Conservation (phyloP, 495 filamentous ascomycete genomes). For the Talaromyces thailandensis region DNA sequence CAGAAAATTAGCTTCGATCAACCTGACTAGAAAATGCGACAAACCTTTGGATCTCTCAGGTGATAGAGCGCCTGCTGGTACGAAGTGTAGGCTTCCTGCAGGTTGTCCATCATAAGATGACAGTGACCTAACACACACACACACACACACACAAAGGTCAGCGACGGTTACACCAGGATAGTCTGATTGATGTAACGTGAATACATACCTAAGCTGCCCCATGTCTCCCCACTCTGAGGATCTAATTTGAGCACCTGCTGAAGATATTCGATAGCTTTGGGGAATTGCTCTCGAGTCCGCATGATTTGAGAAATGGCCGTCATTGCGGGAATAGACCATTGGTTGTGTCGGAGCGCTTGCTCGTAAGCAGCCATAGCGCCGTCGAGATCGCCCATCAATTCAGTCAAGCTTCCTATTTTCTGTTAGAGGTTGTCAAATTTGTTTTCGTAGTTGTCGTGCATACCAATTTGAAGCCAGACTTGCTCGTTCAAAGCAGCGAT, state of each 20-base stretch:
- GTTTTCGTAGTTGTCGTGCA: neutral
- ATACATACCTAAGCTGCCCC: conserved; percentile 78
- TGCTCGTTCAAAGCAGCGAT: conserved; percentile 65
- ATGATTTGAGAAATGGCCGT: conserved; percentile 88
- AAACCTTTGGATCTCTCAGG: conserved; percentile 86
- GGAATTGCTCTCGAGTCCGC: conserved; percentile 84
- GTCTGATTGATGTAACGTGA: conserved; percentile 6
- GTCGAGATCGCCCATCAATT: conserved; percentile 80
- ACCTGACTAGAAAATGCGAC: conserved; percentile 9
- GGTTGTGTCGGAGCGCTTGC: conserved; percentile 76
- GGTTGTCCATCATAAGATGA: conserved; percentile 97
- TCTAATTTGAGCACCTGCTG: conserved; percentile 89
- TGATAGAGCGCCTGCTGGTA: conserved; percentile 95
- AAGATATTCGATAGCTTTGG: conserved; percentile 88
- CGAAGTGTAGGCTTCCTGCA: conserved; percentile 95
- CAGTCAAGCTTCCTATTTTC: conserved; percentile 65
- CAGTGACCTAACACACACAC: conserved; percentile 90
- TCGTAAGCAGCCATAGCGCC: conserved; percentile 85
- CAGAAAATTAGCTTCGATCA: neutral
- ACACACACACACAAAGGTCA: conserved; percentile 10
- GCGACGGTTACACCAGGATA: conserved; percentile 3
- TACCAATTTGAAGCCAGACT: conserved; percentile 94
- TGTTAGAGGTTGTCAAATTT: neutral
- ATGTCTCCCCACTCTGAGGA: conserved; percentile 81
- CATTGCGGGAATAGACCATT: conserved; percentile 87